Evolutionary conservation across 305 asterid genomes (phyloP), one percentile per base, ranked within the genome.

Genomic region (Solanum hybrid): DNA sequence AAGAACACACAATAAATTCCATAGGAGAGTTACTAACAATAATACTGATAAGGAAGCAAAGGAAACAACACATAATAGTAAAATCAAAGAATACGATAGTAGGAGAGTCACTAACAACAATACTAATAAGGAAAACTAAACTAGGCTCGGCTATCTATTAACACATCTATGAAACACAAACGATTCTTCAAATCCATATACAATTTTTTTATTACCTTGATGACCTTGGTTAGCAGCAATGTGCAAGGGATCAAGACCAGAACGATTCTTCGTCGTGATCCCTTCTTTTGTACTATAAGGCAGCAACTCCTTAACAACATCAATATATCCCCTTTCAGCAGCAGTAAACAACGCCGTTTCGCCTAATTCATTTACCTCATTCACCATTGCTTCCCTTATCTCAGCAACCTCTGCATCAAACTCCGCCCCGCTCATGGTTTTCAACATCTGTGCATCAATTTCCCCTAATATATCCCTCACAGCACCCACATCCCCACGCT

Each of bases 291-390:
- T 93, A 10, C 96, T 90, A 79, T 91, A 94, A 38, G 95, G 95
- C 90, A 96, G 90, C 94, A 96, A 89, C 88, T 93, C 93, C 79
- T 91, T 92, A 41, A 96, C 97, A 90, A 95, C 96, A 78, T 90
- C 95, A 91, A 94, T 90, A 88, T 83, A 92, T 15, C 99, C 99
- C 89, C 94, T 94, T 90, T 94, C 98, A 3, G 96, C 98, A 31
- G 99, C 98, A 2, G 94, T 95, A 87, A 94, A 96, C 87, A 96
- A 90, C 27, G 99, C 95, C 0, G 99, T 96, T 90, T 96, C 99
- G 84, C 99, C 99, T 91, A 96, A 89, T 89, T 95, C 99, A 92
- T 96, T 96, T 3, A 96, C 95, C 95, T 96, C 99, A 89, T 94
- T 96, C 90, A 96, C 99, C 80, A 96, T 93, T 57, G 98, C 95